Conservation (phyloP, 805 yeast genomes). For the Metschnikowia colocasiae region DNA sequence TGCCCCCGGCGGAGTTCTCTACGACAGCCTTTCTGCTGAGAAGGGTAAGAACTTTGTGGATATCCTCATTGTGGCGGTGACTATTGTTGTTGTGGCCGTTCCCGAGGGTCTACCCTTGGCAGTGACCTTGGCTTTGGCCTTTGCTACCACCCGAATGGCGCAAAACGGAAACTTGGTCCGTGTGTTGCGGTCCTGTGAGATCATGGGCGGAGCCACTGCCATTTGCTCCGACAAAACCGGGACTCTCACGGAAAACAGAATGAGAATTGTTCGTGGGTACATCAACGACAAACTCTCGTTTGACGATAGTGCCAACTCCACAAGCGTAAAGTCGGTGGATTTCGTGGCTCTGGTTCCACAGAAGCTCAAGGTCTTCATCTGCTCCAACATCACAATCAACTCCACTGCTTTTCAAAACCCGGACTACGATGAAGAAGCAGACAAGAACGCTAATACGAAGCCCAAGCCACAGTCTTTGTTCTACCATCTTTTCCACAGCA, state of each 20-base stretch:
- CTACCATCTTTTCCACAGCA: conserved; percentile 22
- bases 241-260: conserved; percentile 87
- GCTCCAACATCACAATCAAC: conserved; percentile 66
- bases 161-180: conserved; percentile 95
- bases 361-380: conserved; percentile 26
- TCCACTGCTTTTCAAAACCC: conserved; percentile 86
- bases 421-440: conserved; percentile 34
- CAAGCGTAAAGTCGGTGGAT: conserved; percentile 28
- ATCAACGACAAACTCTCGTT: conserved; percentile 24
- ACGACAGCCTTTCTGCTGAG: conserved; percentile 52
- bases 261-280: conserved; percentile 82
- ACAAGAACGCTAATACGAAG: conserved; percentile 23
- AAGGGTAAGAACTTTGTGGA: conserved; percentile 84
- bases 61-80: conserved; percentile 84
- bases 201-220: conserved; percentile 98
- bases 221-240: conserved; percentile 96
- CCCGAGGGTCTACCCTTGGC: conserved; percentile 99
- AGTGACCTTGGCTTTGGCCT: conserved; percentile 92
- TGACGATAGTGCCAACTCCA: conserved; percentile 39
- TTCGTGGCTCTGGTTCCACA: conserved; percentile 20
- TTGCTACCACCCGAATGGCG: conserved; percentile 98
- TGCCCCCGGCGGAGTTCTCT: conserved; percentile 47
- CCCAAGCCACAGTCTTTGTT: conserved; percentile 31
- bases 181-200: conserved; percentile 89
- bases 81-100: conserved; percentile 96